Conservation (phyloP, 2,329 filamentous ascomycete species). For the Trichoderma aggressivum region DNA sequence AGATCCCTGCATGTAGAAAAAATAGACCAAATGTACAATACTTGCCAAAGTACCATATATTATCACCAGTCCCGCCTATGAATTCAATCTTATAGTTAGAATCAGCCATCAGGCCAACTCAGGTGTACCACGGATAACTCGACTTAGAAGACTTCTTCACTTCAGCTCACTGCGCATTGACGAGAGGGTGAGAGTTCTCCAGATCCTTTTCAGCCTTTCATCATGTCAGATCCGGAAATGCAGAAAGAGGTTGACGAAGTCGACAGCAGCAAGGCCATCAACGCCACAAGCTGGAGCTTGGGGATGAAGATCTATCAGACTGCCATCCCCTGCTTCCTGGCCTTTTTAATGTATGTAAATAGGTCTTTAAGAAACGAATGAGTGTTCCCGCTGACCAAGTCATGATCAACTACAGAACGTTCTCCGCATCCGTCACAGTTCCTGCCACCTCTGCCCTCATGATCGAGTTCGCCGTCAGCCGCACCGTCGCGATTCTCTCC, state of each 20-base stretch:
- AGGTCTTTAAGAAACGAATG: background rate
- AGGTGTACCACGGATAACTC: background rate
- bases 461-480: background rate
- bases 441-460: background rate
- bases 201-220: background rate
- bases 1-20: background rate
- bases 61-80: background rate
- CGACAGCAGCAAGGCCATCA: background rate
- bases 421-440: background rate
- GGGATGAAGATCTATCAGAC: background rate
- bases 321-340: background rate
- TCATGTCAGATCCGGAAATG: background rate
- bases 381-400: background rate
- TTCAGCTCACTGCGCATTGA: background rate
- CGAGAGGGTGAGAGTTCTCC: background rate
- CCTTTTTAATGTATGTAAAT: background rate
- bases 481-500: background rate
- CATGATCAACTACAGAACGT: background rate
- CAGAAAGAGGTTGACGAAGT: background rate
- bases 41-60: background rate
- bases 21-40: background rate
- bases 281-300: background rate
- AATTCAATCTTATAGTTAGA: background rate
- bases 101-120: background rate
- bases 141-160: background rate